These are phyloP conservation scores for Termitomyces sp. DNA, from an alignment of 768 basidiomycete genomes.

Conservation along the genomic window DNA sequence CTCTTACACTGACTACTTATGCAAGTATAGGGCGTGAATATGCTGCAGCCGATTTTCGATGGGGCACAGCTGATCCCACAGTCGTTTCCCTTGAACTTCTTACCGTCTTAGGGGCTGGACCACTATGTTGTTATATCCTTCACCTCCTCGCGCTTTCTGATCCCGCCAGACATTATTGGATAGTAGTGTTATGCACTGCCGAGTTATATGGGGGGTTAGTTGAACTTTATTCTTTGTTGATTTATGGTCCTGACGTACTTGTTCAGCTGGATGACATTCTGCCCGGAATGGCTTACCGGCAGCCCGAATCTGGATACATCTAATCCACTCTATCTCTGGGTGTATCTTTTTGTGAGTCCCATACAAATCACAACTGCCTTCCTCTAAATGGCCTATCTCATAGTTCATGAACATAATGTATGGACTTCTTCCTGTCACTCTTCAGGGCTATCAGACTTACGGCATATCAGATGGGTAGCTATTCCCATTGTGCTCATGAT, in stretches of 20 bases:
- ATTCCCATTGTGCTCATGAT: conserved; percentile 73
- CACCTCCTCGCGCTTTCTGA: conserved; percentile 59
- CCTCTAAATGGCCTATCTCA: not conserved
- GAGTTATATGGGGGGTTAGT: conserved; percentile 74
- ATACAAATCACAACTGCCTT: not conserved
- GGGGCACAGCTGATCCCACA: conserved; percentile 75
- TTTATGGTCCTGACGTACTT: not conserved
- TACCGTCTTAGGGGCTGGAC: conserved; percentile 75
- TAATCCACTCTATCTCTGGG: conserved; percentile 69
- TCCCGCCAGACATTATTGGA: conserved; percentile 72
- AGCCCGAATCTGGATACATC: conserved; percentile 68
- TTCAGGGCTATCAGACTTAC: conserved; percentile 1
- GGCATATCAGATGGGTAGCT: conserved; percentile 60
- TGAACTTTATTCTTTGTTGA: not conserved
- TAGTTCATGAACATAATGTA: conserved; percentile 82
- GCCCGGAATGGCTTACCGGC: conserved; percentile 79
- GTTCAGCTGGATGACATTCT: conserved; percentile 80
- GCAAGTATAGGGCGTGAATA: conserved; percentile 67
- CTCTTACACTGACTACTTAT: not conserved
- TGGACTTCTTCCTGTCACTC: conserved; percentile 19
- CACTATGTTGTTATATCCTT: conserved; percentile 68
- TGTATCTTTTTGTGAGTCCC: conserved; percentile 68
- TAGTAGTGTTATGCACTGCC: conserved; percentile 68
- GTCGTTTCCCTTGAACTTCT: conserved; percentile 80
- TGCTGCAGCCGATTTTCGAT: conserved; percentile 72